phyloP scores from a whole-genome alignment of 331 rosid genomes.

The Prunus yedoensis region DNA sequence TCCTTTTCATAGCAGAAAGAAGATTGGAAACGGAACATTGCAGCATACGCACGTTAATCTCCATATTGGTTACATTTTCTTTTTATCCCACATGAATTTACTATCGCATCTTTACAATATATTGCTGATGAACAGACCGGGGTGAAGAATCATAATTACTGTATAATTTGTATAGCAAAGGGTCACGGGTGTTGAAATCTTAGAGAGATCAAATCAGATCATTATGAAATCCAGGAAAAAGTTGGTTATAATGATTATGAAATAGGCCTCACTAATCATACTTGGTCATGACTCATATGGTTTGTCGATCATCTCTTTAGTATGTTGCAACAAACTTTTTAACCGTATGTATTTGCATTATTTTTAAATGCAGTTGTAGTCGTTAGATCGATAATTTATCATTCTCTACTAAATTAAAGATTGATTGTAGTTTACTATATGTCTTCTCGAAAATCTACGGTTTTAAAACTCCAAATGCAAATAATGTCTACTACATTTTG shows the following conservation, averaged over 20 bases:
- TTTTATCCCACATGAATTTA: no score
- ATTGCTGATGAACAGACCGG: background rate
- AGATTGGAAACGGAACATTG: background rate
- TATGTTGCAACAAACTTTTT: background rate
- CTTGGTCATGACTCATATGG: background rate
- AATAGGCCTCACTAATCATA: background rate
- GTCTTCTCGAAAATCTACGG: no score
- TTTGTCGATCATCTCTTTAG: background rate
- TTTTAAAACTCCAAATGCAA: no score
- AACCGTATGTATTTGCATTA: no score
- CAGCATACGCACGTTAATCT: background rate
- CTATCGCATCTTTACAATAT: background rate
- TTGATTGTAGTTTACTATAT: no score
- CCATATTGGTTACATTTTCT: background rate
- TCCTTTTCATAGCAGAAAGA: background rate
- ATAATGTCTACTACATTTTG: background rate
- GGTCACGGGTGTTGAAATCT: conserved; percentile 1
- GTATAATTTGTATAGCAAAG: background rate
- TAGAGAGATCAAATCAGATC: background rate
- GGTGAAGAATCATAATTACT: background rate
- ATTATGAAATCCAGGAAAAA: background rate
- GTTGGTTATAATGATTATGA: conserved; percentile 10
- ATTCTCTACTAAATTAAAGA: no score
- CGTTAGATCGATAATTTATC: background rate
- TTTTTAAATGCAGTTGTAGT: no score